Conservation (phyloP, 345 rosid genomes). For the Populus tremula region DNA sequence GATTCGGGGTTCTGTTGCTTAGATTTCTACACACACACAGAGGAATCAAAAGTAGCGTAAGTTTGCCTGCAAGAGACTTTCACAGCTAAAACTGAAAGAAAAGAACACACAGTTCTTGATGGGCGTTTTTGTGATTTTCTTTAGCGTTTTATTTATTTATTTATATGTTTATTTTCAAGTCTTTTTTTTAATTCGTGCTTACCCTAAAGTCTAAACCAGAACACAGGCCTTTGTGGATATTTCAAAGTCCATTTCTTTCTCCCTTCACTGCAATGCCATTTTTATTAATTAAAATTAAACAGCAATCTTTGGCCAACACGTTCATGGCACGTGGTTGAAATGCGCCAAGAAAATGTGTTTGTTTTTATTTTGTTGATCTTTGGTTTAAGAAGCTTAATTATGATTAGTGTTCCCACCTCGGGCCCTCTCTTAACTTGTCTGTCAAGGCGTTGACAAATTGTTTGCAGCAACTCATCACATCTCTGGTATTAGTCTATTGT, state of each 20-base stretch:
- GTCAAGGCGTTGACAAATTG: not conserved
- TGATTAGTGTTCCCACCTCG: not conserved
- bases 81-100: slow-evolving; percentile 8
- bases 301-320: slow-evolving; percentile 10
- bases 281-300: not conserved
- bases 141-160: not conserved
- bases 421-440: not conserved
- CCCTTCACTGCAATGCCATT: slow-evolving; percentile 10
- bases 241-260: not conserved
- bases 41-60: slow-evolving; percentile 11
- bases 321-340: slow-evolving; percentile 25
- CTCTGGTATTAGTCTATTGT: not conserved
- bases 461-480: not conserved
- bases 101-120: not conserved
- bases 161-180: not conserved
- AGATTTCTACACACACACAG: slow-evolving; percentile 6
- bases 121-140: not conserved
- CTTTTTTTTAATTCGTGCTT: not conserved
- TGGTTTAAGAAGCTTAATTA: not conserved
- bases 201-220: slow-evolving; percentile 7
- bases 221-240: not conserved
- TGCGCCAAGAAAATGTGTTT: not conserved
- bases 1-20: slow-evolving; percentile 17
- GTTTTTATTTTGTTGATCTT: not conserved
- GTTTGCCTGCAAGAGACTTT: slow-evolving; percentile 9